Conservation (phyloP, 495 filamentous ascomycete species). For the Tuber calosporum region DNA sequence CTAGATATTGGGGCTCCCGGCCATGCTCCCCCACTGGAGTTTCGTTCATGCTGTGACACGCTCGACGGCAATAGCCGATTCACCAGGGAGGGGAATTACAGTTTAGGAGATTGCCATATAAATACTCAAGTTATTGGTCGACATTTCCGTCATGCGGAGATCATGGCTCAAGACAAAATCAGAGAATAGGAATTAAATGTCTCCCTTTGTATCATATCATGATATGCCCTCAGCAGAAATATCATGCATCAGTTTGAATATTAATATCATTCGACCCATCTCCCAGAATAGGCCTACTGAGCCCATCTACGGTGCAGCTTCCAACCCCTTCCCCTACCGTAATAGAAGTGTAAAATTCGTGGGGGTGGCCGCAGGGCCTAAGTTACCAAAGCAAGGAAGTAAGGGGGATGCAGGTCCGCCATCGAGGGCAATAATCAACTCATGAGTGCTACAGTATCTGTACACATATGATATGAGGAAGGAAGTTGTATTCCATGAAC, state of each 20-base stretch:
- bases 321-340: neutral
- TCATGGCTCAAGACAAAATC: neutral
- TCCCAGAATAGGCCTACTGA: neutral
- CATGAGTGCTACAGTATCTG: neutral
- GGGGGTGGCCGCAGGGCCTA: neutral
- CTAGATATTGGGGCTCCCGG: no score
- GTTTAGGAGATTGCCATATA: neutral
- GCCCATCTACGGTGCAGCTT: neutral
- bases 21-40: no score
- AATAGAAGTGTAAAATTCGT: neutral
- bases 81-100: neutral
- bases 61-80: neutral
- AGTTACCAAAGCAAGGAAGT: neutral
- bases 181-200: neutral
- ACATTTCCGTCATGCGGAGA: neutral
- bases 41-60: no score
- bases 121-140: neutral
- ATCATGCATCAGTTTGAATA: neutral
- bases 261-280: neutral
- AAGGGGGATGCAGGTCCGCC: neutral
- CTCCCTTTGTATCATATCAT: neutral
- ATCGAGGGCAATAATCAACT: neutral
- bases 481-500: neutral
- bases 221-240: neutral
- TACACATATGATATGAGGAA: neutral